Conservation (phyloP, 2,329 filamentous ascomycete genomes). For the Mycogone perniciosa region DNA sequence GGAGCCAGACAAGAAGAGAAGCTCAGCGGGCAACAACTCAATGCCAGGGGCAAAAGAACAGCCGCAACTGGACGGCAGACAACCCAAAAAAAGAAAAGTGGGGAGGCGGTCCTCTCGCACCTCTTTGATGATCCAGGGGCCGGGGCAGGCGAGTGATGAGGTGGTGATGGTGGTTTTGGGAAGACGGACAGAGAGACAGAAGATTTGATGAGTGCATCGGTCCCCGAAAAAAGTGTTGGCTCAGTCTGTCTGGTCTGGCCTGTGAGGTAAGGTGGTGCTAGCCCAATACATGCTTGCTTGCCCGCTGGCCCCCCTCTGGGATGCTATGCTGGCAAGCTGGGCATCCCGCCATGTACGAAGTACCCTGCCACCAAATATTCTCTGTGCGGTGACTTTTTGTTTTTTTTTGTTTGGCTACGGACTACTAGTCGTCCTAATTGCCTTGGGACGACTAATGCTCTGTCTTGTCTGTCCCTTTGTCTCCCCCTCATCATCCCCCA, state of each 20-base stretch:
- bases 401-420: neutral
- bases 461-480: too few relatives aligned
- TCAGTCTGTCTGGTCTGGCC: neutral
- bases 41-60: conserved; percentile 1
- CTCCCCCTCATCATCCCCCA: neutral
- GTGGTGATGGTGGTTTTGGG: conserved; percentile 24
- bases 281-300: conserved; percentile 7
- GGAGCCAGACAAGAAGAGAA: conserved; percentile 18
- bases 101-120: conserved; percentile 9
- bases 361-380: neutral
- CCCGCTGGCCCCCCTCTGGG: too few relatives aligned
- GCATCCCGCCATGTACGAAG: neutral
- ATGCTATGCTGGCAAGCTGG: too few relatives aligned
- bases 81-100: conserved; percentile 3
- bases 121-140: conserved; percentile 13
- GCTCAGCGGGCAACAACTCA: conserved; percentile 9
- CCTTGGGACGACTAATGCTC: too few relatives aligned
- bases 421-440: neutral
- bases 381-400: conserved; percentile 5
- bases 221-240: conserved; percentile 13
- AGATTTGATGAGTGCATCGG: conserved; percentile 25
- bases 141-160: conserved; percentile 13
- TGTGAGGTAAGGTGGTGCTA: conserved; percentile 10
- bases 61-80: conserved; percentile 1
- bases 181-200: conserved; percentile 14